A percentile compares a stretch with the other conserved stretches of the same genome.
Conservation (phyloP, 345 rosid genomes). For the Toxicodendron radicans region DNA sequence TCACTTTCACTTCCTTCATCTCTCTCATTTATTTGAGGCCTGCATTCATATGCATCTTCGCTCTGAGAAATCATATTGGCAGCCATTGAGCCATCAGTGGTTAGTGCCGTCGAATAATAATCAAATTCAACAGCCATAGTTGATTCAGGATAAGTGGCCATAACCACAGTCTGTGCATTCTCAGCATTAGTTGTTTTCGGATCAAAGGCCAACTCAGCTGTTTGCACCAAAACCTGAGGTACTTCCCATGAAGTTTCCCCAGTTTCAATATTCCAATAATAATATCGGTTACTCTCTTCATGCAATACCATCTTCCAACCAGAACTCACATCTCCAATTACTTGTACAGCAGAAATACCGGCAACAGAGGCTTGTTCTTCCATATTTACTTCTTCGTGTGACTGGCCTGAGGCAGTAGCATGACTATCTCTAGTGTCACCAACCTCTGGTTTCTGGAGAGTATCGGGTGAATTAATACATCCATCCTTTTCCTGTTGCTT, state of each 20-base stretch:
- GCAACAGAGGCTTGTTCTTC: conserved; percentile 37
- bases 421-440: conserved; percentile 32
- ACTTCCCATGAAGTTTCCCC: conserved; percentile 98
- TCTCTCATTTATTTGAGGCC: conserved; percentile 25
- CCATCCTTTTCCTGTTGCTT: conserved; percentile 31
- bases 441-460: conserved; percentile 29
- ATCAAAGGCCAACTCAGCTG: conserved; percentile 32
- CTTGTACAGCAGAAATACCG: conserved; percentile 45
- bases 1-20: conserved; percentile 36
- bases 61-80: conserved; percentile 30
- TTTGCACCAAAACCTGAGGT: conserved; percentile 56
- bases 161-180: conserved; percentile 30
- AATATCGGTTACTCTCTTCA: conserved; percentile 82
- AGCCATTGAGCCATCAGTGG: conserved; percentile 22
- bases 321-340: conserved; percentile 44
- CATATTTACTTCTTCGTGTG: conserved; percentile 35
- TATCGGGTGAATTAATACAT: conserved; percentile 33
- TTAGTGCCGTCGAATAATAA: conserved; percentile 32
- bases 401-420: conserved; percentile 27
- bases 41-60: conserved; percentile 23
- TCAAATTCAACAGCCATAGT: conserved; percentile 31
- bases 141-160: conserved; percentile 28
- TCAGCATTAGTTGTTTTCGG: conserved; percentile 30
- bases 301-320: conserved; percentile 90
- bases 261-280: conserved; percentile 93